Evolutionary conservation across 2,329 filamentous ascomycete genomes (phyloP).

Genomic region (Trichophyton verrucosum): DNA sequence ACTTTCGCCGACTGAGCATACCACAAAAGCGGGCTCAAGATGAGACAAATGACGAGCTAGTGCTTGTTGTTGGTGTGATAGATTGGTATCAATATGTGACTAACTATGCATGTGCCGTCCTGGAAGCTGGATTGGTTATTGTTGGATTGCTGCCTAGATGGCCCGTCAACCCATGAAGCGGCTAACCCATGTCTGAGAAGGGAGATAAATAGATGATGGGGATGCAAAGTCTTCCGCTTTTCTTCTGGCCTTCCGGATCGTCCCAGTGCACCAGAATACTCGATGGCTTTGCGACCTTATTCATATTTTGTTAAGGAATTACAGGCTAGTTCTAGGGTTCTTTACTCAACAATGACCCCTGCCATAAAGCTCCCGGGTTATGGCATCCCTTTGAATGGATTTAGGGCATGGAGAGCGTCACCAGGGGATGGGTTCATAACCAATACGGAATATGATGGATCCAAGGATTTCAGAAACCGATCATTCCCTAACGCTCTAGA

Average conservation of each 20-base stretch:
- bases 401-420: background rate
- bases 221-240: background rate
- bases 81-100: background rate
- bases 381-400: background rate
- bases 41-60: background rate
- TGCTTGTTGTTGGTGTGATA: background rate
- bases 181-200: background rate
- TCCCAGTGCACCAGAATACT: background rate
- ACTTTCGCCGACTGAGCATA: background rate
- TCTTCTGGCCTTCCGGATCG: background rate
- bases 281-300: background rate
- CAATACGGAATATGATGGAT: background rate
- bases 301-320: background rate
- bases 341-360: background rate
- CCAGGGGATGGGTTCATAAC: background rate
- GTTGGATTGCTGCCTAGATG: background rate
- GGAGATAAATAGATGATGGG: background rate
- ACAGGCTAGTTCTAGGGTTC: background rate
- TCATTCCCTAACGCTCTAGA: background rate
- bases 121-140: background rate
- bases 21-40: background rate
- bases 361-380: background rate
- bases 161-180: too few species aligned
- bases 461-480: background rate
- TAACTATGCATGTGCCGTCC: background rate